Percentiles rank a stretch among this genome's conserved stretches.
Conservation (phyloP, 2,329 filamentous ascomycete species). For the Trichoderma sp. region DNA sequence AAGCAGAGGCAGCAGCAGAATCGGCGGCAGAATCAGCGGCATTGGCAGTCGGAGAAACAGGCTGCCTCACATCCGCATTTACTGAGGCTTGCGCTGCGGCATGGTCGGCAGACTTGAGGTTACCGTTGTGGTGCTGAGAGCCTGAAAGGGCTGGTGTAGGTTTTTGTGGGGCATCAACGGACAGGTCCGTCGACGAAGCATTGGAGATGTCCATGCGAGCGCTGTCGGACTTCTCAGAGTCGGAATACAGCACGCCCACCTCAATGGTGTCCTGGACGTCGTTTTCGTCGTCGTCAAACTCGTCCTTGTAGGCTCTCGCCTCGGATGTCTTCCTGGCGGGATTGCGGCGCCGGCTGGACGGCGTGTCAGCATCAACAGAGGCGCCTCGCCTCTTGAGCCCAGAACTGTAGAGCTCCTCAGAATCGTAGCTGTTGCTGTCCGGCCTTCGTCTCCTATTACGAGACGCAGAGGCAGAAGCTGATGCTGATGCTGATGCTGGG, state of each 20-base stretch:
- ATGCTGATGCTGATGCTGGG: not conserved
- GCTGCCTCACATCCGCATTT: not conserved
- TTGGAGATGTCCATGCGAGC: constrained; percentile 33
- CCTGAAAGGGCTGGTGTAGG: constrained; percentile 25
- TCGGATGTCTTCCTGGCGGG: constrained; percentile 44
- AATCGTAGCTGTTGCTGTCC: constrained; percentile 38
- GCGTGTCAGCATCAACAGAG: constrained; percentile 41
- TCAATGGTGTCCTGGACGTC: constrained; percentile 61
- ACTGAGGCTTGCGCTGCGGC: not conserved
- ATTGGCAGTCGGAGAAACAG: not conserved
- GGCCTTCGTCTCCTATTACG: constrained; percentile 43
- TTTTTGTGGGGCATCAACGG: constrained; percentile 29
- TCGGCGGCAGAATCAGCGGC: not conserved
- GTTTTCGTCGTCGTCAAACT: constrained; percentile 44
- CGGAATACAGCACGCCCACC: constrained; percentile 49
- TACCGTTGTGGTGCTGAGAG: not conserved
- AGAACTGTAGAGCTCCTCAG: constrained; percentile 37
- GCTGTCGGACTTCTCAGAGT: constrained; percentile 37
- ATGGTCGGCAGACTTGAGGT: not conserved
- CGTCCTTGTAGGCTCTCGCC: constrained; percentile 36
- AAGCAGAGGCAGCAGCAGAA: not conserved
- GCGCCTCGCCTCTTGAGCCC: constrained; percentile 42
- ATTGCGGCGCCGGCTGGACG: constrained; percentile 44
- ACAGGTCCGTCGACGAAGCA: constrained; percentile 35
- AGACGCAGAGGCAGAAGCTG: constrained; percentile 35